Conservation (phyloP, 2,329 filamentous ascomycete genomes). For the Fusarium coffeatum region DNA sequence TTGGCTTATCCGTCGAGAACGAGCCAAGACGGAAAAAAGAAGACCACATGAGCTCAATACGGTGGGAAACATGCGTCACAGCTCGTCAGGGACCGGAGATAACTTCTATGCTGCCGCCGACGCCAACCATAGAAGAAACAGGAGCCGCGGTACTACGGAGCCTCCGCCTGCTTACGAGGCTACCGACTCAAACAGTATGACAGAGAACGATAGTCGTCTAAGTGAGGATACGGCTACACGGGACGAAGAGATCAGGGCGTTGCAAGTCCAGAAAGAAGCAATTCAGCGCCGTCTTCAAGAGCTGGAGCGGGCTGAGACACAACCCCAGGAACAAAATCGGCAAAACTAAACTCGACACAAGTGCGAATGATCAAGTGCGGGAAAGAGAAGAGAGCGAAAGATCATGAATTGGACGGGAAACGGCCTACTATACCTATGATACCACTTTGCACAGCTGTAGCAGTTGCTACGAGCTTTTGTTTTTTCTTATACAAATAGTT, state of each 20-base stretch:
- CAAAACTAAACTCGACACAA: conserved; percentile 7
- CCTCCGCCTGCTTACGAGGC: conserved; percentile 51
- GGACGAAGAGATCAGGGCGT: conserved; percentile 49
- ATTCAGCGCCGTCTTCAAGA: conserved; percentile 53
- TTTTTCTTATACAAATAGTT: conserved; percentile 20
- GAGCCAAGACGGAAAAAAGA: conserved; percentile 29
- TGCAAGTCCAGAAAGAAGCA: conserved; percentile 51
- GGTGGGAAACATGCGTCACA: conserved; percentile 37
- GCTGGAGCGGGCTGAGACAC: conserved; percentile 46
- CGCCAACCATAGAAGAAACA: conserved; percentile 28
- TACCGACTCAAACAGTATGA: conserved; percentile 39
- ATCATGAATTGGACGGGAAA: conserved; percentile 40
- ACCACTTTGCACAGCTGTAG: conserved; percentile 47
- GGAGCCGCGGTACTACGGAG: conserved; percentile 34
- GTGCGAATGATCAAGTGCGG: conserved; percentile 7
- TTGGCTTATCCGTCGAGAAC: conserved; percentile 45
- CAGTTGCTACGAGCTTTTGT: conserved; percentile 36
- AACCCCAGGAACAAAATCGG: conserved; percentile 20
- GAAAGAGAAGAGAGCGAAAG: conserved; percentile 19
- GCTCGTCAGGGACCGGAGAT: conserved; percentile 17
- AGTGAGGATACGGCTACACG: conserved; percentile 38
- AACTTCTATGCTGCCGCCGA: conserved; percentile 33
- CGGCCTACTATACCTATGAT: conserved; percentile 46
- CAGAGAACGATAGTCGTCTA: conserved; percentile 40
- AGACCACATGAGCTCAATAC: conserved; percentile 41